These are phyloP conservation scores for Penicillium polonicum DNA, from an alignment of 2,329 filamentous ascomycete genomes.

Conservation along the genomic window DNA sequence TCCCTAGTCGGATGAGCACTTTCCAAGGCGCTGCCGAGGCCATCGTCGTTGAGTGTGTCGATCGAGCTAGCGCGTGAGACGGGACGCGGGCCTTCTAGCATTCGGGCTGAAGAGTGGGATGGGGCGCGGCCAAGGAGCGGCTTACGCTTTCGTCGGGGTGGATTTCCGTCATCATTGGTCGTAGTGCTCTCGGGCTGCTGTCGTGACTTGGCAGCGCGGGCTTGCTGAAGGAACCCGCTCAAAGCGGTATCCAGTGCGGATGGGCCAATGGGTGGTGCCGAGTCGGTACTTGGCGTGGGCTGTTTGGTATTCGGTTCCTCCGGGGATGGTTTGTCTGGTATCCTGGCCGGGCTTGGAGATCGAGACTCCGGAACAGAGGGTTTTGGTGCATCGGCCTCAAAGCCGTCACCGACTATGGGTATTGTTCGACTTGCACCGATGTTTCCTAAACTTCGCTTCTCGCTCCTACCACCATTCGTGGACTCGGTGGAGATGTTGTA, in stretches of 20 bases:
- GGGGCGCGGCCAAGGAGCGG: conserved; percentile 45
- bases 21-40: conserved; percentile 39
- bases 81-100: conserved; percentile 20
- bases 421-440: conserved; percentile 9
- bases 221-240: conserved; percentile 43
- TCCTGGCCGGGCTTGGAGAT: conserved; percentile 25
- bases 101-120: conserved; percentile 39
- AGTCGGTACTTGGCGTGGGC: conserved; percentile 13
- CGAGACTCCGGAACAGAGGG: conserved; percentile 23
- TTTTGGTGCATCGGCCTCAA: conserved; percentile 18
- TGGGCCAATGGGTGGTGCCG: conserved; percentile 19
- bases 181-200: conserved; percentile 23
- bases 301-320: conserved; percentile 19
- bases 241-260: conserved; percentile 40
- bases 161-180: conserved; percentile 19
- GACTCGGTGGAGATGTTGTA: conserved; percentile 1
- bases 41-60: conserved; percentile 49
- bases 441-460: conserved; percentile 5
- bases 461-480: not conserved
- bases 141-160: conserved; percentile 32
- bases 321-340: conserved; percentile 4
- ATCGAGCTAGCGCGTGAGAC: conserved; percentile 51
- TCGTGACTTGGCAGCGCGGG: conserved; percentile 35
- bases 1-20: conserved; percentile 23
- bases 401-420: conserved; percentile 19